These are phyloP conservation scores for Fusarium lateritium DNA, from an alignment of 2,329 filamentous ascomycete species.

Conservation along the genomic window DNA sequence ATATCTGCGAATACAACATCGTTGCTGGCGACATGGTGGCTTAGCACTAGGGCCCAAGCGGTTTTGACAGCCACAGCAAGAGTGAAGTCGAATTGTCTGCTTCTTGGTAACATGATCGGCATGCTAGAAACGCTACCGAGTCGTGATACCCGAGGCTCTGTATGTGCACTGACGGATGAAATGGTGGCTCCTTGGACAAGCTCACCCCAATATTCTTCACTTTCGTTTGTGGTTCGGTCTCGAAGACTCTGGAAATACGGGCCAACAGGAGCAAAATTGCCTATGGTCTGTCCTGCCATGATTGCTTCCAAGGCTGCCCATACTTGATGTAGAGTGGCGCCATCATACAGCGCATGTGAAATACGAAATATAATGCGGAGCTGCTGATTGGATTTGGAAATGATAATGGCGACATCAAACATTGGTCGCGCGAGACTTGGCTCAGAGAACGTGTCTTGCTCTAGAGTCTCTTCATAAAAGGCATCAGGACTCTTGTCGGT, in stretches of 20 bases:
- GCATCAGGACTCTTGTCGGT: slow-evolving; percentile 1
- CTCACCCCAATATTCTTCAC: slow-evolving; percentile 3
- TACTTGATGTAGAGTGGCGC: slow-evolving; percentile 4
- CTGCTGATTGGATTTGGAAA: background rate
- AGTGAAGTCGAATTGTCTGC: slow-evolving; percentile 1
- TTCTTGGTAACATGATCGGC: slow-evolving; percentile 1
- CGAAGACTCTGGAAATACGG: slow-evolving; percentile 10
- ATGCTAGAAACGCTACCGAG: slow-evolving; percentile 7
- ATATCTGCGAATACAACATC: slow-evolving; percentile 2
- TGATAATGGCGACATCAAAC: slow-evolving; percentile 12
- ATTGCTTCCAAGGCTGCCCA: slow-evolving; percentile 11
- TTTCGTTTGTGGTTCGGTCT: slow-evolving; percentile 1
- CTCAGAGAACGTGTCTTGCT: slow-evolving; percentile 6
- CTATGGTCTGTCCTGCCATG: slow-evolving; percentile 5
- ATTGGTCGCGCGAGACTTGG: slow-evolving; percentile 7
- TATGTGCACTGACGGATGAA: slow-evolving; percentile 3
- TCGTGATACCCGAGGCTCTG: slow-evolving; percentile 4
- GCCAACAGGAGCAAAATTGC: slow-evolving; percentile 4
- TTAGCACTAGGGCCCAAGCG: slow-evolving; percentile 4
- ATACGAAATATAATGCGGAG: slow-evolving; percentile 5
- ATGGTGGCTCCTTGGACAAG: slow-evolving; percentile 1
- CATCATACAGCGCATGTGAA: slow-evolving; percentile 8
- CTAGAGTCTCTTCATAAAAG: slow-evolving; percentile 1
- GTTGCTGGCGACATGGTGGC: slow-evolving; percentile 4
- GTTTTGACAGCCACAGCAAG: slow-evolving; percentile 4